phyloP scores from a whole-genome alignment of 208 protist genomes.

The Leishmania gerbilli region DNA sequence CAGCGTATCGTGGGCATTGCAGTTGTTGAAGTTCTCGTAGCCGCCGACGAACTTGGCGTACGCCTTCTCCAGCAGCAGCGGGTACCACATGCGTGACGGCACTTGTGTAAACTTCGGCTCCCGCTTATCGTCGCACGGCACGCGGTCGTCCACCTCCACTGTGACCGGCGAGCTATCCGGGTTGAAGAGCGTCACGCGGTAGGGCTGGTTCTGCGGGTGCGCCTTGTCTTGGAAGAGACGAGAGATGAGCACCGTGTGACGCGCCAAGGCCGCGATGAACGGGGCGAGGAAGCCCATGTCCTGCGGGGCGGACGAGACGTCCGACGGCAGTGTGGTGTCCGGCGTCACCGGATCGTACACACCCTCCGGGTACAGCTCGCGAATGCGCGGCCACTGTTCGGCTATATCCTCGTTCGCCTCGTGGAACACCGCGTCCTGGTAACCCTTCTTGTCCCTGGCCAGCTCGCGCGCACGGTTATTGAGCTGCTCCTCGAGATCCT shows the following conservation, averaged over 20 bases:
- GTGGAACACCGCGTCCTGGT: constrained; percentile 79
- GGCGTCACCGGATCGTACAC: constrained; percentile 60
- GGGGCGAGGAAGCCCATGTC: constrained; percentile 73
- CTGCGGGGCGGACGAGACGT: constrained; percentile 56
- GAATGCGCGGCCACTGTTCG: constrained; percentile 75
- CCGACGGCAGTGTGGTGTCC: constrained; percentile 48
- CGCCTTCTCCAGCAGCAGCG: constrained; percentile 89
- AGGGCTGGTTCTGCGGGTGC: constrained; percentile 72
- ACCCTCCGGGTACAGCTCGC: constrained; percentile 80
- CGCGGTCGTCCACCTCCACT: constrained; percentile 79
- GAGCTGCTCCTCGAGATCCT: constrained; percentile 36
- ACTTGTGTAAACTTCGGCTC: constrained; percentile 78
- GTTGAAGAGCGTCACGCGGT: constrained; percentile 79
- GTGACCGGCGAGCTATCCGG: constrained; percentile 64
- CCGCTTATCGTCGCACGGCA: constrained; percentile 66
- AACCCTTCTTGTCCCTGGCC: constrained; percentile 67
- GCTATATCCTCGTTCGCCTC: constrained; percentile 66
- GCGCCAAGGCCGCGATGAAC: constrained; percentile 72
- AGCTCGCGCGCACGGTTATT: constrained; percentile 59
- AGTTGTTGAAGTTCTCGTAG: constrained; percentile 81
- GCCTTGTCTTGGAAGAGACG: constrained; percentile 71
- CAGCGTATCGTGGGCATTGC: constrained; percentile 83
- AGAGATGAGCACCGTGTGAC: constrained; percentile 61
- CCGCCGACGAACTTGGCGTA: constrained; percentile 91
- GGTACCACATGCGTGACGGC: constrained; percentile 76